Base-by-base conservation (phyloP, 306 rosid genomes). In the Sechiopsis laciniata region DNA sequence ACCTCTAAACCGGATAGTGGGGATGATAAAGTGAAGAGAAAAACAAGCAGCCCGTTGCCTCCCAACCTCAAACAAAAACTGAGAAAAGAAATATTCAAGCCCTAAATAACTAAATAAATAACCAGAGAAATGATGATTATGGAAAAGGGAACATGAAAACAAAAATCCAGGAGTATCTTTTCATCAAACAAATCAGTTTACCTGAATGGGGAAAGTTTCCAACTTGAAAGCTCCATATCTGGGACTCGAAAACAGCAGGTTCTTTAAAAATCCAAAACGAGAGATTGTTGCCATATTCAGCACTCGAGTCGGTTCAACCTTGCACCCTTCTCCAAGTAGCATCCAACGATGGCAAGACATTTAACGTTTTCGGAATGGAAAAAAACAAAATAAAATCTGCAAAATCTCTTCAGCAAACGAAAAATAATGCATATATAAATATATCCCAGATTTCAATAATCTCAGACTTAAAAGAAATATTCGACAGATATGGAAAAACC, bases 231-330 rank as follows among this genome's bases (percentile, higher is more conserved):
- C 55, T 74, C 65, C 69, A 57, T 53, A 29, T 72, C 64, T 51
- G 59, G 22, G 46, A 70, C 16, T 57, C 40, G 6, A 73, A 73
- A 73, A 73, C 54, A 37, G 67, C 21, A 73, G 52, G 14, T 21
- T 21, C 16, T 20, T 59, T 68, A 42, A 19, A 21, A 10, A 73
- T 40, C 52, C 67, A 59, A 40, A 73, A 57, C 10, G 45, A 58
- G 69, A 50, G 55, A 46, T 61, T 74, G 46, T 74, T 74, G 15
- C 77, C 77, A 74, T 74, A 57, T 59, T 60, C 69, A 46, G 77
- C 75, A 16, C 64, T 54, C 7, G 19, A 10, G 52, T 10, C 59
- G 40, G 20, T 24, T 51, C 59, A 15, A 19, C 17, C 24, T 71
- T 51, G 1, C 51, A n/a, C 63, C 59, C 52, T 55, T 72, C 53